Conservation (phyloP, 345 rosid species). For the Microthlaspi erraticum region DNA sequence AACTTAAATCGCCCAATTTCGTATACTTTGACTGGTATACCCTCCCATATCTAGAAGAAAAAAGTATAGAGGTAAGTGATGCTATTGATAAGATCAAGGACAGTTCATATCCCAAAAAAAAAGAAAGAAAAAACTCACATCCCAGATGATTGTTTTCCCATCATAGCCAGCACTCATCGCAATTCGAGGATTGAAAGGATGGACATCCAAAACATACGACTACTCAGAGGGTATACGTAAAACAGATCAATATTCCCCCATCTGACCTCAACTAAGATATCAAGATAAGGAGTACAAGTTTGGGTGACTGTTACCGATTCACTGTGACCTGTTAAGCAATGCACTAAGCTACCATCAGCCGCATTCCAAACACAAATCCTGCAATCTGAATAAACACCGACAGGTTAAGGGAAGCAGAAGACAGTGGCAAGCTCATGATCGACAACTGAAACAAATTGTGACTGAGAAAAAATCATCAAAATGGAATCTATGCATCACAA, state of each 20-base stretch:
- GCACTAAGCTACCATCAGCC: conserved; percentile 94
- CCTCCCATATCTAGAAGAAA: conserved; percentile 93
- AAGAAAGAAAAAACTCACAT: conserved; percentile 74
- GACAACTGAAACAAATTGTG: no score
- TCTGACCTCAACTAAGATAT: conserved; percentile 32
- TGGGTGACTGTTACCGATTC: conserved; percentile 72
- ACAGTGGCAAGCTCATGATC: conserved; percentile 31
- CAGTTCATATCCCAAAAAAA: conserved; percentile 8
- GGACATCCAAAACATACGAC: conserved; percentile 99
- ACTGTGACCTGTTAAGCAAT: conserved; percentile 95
- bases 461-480: conserved; percentile 19
- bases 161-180: conserved; percentile 99
- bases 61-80: conserved; percentile 42
- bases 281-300: conserved; percentile 32
- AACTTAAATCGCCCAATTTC: conserved; percentile 91
- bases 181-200: conserved; percentile 96
- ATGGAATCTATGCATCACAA: conserved; percentile 22
- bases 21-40: conserved; percentile 79
- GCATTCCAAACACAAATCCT: conserved; percentile 99
- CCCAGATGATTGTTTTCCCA: conserved; percentile 97
- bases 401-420: conserved; percentile 20
- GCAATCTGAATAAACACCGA: conserved; percentile 73
- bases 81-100: conserved; percentile 25
- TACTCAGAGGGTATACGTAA: conserved; percentile 48
- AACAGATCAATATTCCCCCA: conserved; percentile 26